phyloP scores from a whole-genome alignment of 441 rosid genomes.

The Gossypium lobatum region DNA sequence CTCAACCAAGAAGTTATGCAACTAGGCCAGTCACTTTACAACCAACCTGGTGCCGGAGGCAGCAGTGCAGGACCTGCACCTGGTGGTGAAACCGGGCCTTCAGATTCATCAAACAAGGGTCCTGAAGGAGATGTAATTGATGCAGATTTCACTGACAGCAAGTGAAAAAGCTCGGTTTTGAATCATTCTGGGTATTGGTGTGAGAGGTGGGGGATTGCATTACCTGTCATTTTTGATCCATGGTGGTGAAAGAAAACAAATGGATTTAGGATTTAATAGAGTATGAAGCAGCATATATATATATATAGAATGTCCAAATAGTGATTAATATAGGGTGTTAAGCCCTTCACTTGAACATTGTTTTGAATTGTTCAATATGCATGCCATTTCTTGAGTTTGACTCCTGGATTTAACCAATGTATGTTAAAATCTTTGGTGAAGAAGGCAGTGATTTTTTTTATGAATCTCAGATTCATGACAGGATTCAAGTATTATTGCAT shows the following conservation, averaged over 20 bases:
- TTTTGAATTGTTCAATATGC: background rate
- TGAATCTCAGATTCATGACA: background rate
- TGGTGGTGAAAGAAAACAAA: background rate
- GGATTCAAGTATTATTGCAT: background rate
- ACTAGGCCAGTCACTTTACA: conserved; percentile 80
- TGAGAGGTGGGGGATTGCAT: background rate
- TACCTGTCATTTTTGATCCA: conserved; percentile 4
- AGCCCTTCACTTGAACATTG: background rate
- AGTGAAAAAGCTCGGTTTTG: conserved; percentile 29
- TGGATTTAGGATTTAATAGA: conserved; percentile 9
- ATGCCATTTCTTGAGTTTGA: background rate
- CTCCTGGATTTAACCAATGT: no score
- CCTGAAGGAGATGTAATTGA: conserved; percentile 82
- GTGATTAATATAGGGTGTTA: background rate
- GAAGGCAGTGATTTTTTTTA: no score
- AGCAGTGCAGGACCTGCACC: conserved; percentile 26
- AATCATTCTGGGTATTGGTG: no score
- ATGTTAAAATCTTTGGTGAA: no score
- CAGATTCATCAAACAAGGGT: conserved; percentile 59
- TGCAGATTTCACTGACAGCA: conserved; percentile 82
- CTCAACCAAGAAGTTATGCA: conserved; percentile 92
- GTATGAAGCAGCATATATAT: background rate
- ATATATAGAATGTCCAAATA: conserved; percentile 4
- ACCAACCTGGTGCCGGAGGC: conserved; percentile 59
- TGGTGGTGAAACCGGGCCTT: conserved; percentile 47